These are phyloP conservation scores for Neofusicoccum umdonicola DNA, from an alignment of 2,329 filamentous ascomycete genomes.

Conservation along the genomic window DNA sequence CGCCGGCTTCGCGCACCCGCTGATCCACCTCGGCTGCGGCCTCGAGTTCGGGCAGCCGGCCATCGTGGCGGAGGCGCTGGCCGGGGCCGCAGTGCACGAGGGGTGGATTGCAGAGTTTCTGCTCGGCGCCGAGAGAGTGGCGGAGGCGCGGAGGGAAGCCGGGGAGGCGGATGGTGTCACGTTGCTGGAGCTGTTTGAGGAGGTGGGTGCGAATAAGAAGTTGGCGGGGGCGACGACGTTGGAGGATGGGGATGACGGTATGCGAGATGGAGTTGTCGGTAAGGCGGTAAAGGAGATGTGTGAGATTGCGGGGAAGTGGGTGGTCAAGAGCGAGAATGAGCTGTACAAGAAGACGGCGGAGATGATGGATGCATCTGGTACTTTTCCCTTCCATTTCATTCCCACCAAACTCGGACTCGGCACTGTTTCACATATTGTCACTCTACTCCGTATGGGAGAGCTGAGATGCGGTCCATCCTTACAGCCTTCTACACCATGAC, in stretches of 20 bases:
- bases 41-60: conserved; percentile 80
- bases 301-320: conserved; percentile 56
- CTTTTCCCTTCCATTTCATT: conserved; percentile 18
- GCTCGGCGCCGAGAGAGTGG: conserved; percentile 50
- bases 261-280: conserved; percentile 66
- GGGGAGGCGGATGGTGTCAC: conserved; percentile 24
- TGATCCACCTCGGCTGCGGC: conserved; percentile 84
- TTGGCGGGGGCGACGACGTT: conserved; percentile 54
- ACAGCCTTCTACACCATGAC: conserved; percentile 57
- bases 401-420: no score
- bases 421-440: not conserved
- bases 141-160: conserved; percentile 25
- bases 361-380: conserved; percentile 67
- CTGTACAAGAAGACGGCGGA: conserved; percentile 58
- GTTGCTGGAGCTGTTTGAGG: conserved; percentile 61
- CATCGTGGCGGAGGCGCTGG: conserved; percentile 75
- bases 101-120: conserved; percentile 58
- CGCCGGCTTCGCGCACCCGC: conserved; percentile 71
- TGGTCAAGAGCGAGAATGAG: conserved; percentile 45
- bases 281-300: conserved; percentile 65
- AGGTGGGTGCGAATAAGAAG: conserved; percentile 56
- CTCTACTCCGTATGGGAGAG: not conserved
- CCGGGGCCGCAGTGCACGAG: conserved; percentile 70
- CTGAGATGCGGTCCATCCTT: not conserved
- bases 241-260: conserved; percentile 57